Evolutionary conservation across 257 asterid genomes (phyloP).

Genomic region (Anisodus tanguticus): DNA sequence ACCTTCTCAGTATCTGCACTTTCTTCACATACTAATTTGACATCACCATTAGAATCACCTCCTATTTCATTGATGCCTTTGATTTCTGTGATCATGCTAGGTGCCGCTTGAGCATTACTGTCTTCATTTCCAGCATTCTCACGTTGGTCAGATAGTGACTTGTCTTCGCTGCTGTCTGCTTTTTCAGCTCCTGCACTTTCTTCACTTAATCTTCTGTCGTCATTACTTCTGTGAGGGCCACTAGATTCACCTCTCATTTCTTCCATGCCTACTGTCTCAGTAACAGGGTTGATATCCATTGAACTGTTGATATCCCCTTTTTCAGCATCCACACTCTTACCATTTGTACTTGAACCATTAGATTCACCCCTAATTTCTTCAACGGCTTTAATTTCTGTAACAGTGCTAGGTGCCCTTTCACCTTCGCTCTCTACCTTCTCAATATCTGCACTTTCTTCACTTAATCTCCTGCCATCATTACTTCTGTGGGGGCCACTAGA

Average conservation of each 20-base stretch:
- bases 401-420: conserved; percentile 4
- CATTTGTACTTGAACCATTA: conserved; percentile 19
- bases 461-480: background rate
- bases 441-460: background rate
- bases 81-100: background rate
- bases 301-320: conserved; percentile 2
- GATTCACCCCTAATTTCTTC: conserved; percentile 21
- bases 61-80: conserved; percentile 16
- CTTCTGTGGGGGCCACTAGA: background rate
- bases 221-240: conserved; percentile 15
- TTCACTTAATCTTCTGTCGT: conserved; percentile 16
- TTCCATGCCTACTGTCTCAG: conserved; percentile 17
- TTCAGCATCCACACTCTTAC: conserved; percentile 22
- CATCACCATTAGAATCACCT: conserved; percentile 4
- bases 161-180: background rate
- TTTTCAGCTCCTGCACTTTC: conserved; percentile 23
- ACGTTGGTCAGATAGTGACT: background rate
- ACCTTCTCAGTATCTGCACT: conserved; percentile 22
- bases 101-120: background rate
- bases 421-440: background rate
- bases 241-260: conserved; percentile 4
- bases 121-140: conserved; percentile 22
- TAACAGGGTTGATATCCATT: background rate
- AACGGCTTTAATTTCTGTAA: background rate
- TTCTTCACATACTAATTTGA: conserved; percentile 20